Conservation (phyloP, 2,329 filamentous ascomycete species). For the Aphanocladium album region DNA sequence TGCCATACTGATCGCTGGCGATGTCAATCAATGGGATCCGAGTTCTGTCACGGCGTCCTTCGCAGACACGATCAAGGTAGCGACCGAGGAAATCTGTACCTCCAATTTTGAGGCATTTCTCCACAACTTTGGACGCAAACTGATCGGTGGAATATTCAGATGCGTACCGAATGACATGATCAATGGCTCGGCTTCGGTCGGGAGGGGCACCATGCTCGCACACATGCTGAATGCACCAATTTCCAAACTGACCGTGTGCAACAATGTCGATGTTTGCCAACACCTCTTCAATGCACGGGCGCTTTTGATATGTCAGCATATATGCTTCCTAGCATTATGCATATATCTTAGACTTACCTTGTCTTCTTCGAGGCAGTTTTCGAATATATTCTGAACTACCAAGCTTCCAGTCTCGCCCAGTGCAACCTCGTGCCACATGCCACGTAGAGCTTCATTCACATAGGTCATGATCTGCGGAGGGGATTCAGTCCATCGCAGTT, state of each 20-base stretch:
- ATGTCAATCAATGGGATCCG: slow-evolving; percentile 98
- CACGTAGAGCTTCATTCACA: slow-evolving; percentile 88
- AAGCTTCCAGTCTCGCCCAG: slow-evolving; percentile 95
- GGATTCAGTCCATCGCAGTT: slow-evolving; percentile 89
- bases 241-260: slow-evolving; percentile 95
- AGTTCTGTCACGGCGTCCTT: slow-evolving; percentile 82
- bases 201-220: slow-evolving; percentile 91
- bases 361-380: slow-evolving; percentile 97
- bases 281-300: slow-evolving; percentile 95
- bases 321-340: neutral
- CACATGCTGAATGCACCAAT: slow-evolving; percentile 99
- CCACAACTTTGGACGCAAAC: slow-evolving; percentile 97
- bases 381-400: slow-evolving; percentile 98
- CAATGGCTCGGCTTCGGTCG: slow-evolving; percentile 88
- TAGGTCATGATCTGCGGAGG: slow-evolving; percentile 98
- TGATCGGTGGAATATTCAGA: slow-evolving; percentile 98
- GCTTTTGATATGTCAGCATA: slow-evolving; percentile 46
- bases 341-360: slow-evolving; percentile 57
- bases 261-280: slow-evolving; percentile 93
- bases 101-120: slow-evolving; percentile 98
- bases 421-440: slow-evolving; percentile 99
- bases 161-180: slow-evolving; percentile 89
- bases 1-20: slow-evolving; percentile 96
- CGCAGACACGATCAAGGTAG: slow-evolving; percentile 90
- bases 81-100: slow-evolving; percentile 83